Evolutionary conservation across 176 grass and related monocot species (phyloP).

Genomic region (Pharus latifolius): DNA sequence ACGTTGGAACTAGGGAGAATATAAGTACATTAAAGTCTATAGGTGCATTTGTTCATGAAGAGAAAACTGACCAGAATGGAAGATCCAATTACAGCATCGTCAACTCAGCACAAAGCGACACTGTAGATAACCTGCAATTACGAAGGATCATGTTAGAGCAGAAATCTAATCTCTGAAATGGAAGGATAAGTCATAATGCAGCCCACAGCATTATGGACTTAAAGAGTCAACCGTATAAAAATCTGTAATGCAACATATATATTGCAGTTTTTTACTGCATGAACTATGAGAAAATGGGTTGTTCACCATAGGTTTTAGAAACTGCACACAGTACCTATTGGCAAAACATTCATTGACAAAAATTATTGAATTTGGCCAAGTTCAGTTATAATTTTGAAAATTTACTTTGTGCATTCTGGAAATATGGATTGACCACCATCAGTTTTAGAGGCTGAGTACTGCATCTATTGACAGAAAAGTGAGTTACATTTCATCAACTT

Average conservation of each 20-base stretch:
- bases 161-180: neutral
- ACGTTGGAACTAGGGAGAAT: neutral
- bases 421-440: neutral
- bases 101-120: slow-evolving; percentile 17
- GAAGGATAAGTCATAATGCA: neutral
- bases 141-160: neutral
- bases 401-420: neutral
- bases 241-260: neutral
- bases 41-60: neutral
- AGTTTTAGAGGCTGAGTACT: neutral
- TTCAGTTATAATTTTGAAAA: neutral
- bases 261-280: neutral
- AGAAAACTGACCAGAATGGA: neutral
- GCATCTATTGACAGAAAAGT: neutral
- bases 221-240: neutral
- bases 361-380: neutral
- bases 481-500: neutral
- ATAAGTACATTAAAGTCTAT: neutral
- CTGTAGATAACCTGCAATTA: slow-evolving; percentile 11
- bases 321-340: neutral
- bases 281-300: neutral
- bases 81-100: neutral
- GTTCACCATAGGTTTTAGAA: neutral
- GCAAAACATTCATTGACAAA: neutral
- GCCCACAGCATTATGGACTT: neutral